Base-by-base conservation (phyloP, 306 rosid genomes). In the Rosa chinensis region DNA sequence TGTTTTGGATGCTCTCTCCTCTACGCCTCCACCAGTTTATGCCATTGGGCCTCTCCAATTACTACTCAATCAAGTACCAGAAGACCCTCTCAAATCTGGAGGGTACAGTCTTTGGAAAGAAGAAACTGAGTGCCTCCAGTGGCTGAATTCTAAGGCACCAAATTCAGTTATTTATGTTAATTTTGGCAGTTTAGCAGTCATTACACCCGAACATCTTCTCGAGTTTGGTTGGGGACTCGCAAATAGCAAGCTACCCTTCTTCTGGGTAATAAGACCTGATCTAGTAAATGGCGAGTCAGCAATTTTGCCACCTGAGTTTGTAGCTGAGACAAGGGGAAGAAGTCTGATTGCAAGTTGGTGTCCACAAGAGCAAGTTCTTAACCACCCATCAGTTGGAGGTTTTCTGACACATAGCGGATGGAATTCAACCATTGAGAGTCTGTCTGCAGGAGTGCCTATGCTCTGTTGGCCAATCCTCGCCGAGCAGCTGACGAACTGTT, bases 371-470 rank as follows among this genome's bases (percentile, higher is more conserved):
- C 47, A 73, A 53, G 49, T 73, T 10, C 76, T 73, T 73, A 50
- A 53, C 45, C 64, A 52, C 10, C 70, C 42, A 61, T 40, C 70
- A 3, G 17, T 59, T 42, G 78, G 69, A 75, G 69, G 25, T 6
- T 72, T 72, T 17, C 42, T 74, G 5, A 74, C 66, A 43, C 42
- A 74, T 3, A 39, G 78, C 18, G 58, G 59, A 3, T 75, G 59
- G 79, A 35, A 52, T 1, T 73, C 77, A 5, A 73, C 72, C n/a
- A 44, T 76, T 40, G 44, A 40, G 44, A 40, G 44, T 50, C 1
- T 78, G 40, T 25, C 71, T 6, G 58, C 77, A 4, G 77, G 77
- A 25, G 77, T 79, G 9, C 77, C 77, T 25, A 71, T 79, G 82
- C 14, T 78, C 0, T 78, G 77, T 58, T 56, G 77, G 76, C 77